Evolutionary conservation across 1,284 basidiomycete species (phyloP), one percentile per base, ranked within the genome.

Genomic region (Mixia osmundae): DNA sequence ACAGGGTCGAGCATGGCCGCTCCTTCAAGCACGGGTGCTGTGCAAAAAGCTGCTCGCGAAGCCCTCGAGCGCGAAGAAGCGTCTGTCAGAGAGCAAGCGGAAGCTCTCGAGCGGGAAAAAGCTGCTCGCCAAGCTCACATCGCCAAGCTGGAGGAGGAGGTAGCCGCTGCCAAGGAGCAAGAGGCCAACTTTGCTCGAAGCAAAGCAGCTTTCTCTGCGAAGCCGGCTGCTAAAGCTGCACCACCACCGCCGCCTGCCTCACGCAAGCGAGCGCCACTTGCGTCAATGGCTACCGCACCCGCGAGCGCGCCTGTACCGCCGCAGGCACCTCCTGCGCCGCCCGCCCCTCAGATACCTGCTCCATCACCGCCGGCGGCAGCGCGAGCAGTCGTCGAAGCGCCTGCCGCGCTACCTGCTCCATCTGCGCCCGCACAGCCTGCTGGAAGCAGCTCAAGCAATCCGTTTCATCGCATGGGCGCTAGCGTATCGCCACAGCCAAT

Each of bases 71-170:
- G 76, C 0, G 79, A 82, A 50, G 78, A 79, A 53, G 76, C 73
- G 52, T 69, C 67, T 0, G 64, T 63, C 33, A 58, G 64, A 27
- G 76, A 76, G 0, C 77, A 85, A 52, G 67, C 66, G 48, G 74
- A 76, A 48, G 73, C 75, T 2, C 71, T 75, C 42, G 72, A 76
- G 42, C 62, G 76, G 39, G 76, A 79, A 48, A 65, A 66, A 33
- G 54, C 67, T 3, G 45, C 47, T 35, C 42, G 49, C 2, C 24
- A 44, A 21, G 40, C 36, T 5, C 35, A 46, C 10, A 44, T 53
- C 25, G 44, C 45, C 33, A 36, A 50, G 37, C 41, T 54, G 21
- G 30, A 65, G 79, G 35, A 63, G 59, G 43, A 46, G 27, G 30
- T 37, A n/a, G 42, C 72, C 73, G 51, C 65, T 73, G 40, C 53